phyloP scores from a whole-genome alignment of 495 filamentous ascomycete genomes.

The Evernia prunastri region DNA sequence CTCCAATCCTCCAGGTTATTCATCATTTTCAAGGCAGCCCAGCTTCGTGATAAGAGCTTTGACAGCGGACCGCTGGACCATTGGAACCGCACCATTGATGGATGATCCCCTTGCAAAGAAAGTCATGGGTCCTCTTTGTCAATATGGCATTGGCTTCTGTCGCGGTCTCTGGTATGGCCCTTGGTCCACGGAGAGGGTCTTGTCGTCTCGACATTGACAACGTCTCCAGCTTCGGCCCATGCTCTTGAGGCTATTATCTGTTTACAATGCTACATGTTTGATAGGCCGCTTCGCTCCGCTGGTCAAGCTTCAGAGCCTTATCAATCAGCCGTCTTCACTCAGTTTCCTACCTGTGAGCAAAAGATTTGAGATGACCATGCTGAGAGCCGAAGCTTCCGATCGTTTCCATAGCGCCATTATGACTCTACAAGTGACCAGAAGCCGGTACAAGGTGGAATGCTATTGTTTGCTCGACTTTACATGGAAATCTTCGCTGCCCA shows the following conservation, averaged over 20 bases:
- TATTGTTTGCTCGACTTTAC: not conserved
- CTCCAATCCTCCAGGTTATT: not conserved
- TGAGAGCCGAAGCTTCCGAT: not conserved
- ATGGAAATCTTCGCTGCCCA: not conserved
- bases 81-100: not conserved
- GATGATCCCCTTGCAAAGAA: not conserved
- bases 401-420: too few relatives aligned
- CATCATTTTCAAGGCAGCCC: not conserved
- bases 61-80: not conserved
- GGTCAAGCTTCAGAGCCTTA: not conserved
- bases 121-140: not conserved
- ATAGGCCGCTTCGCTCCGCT: not conserved
- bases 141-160: not conserved
- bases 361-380: not conserved
- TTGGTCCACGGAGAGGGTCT: not conserved
- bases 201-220: not conserved
- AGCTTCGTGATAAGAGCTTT: not conserved
- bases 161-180: not conserved
- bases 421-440: not conserved
- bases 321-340: not conserved
- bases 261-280: not conserved
- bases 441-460: not conserved
- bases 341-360: not conserved
- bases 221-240: not conserved
- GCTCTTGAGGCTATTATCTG: too few relatives aligned